Base-by-base conservation (phyloP, 768 basidiomycete genomes). In the Neoboletus magnificus region DNA sequence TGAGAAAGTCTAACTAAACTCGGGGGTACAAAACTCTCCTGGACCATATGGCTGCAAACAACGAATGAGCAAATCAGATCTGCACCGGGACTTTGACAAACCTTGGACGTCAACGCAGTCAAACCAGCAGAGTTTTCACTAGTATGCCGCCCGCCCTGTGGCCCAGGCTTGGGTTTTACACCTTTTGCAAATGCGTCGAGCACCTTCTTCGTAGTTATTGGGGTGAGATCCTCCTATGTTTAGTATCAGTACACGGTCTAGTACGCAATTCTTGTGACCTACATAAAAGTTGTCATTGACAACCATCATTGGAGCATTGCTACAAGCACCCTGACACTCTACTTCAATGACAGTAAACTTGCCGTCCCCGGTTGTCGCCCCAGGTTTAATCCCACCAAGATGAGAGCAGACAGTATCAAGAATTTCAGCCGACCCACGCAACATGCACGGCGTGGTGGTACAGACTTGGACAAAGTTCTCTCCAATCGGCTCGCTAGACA, bases 301-400 rank as follows among this genome's bases (percentile, higher is more conserved):
- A 57, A 87, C 93, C 73, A 99, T 79, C 97, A 98, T 98, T 43
- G 91, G 93, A 27, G 93, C 97, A 74, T 98, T 99, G 65, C 89
- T 92, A 77, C 97, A 99, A 51, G 97, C 96, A 54, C 97, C 97
- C 66, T 98, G 87, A 73, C 97, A 99, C 76, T 99, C 97, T 29
- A 98, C 97, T 74, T 99, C 97, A 54, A 99, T 81, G 41, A 98
- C 86, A 11, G 97, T 97, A 74, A 98, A 99, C 74, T 96, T 98
- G 40, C 91, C 89, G 68, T 99, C 93, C 71, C 83, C 82, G 13
- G 97, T 97, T n/a, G 95, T 95, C 69, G 91, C 83, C 8, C 96
- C 96, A 23, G 91, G 86, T 60, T 87, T 83, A 63, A 95, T 82
- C 16, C 85, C 86, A 46, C 89, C 89, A 22, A 98, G 83, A 65